Base-by-base conservation (phyloP, 1,284 basidiomycete genomes). In the Lentinula novae-zelandiae region DNA sequence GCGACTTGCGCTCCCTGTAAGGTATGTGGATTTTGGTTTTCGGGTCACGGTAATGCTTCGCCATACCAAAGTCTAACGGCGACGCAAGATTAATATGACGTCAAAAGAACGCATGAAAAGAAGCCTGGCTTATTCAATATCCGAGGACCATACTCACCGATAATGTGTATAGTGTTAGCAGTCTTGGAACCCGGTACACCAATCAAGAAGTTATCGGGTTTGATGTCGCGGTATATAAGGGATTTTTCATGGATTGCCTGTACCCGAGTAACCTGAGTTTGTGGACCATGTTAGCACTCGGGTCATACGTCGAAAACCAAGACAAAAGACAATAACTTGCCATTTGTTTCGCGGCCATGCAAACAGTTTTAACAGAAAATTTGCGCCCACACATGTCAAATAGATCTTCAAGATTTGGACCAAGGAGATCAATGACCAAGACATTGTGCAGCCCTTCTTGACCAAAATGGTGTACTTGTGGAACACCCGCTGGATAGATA, bases 381-480 rank as follows among this genome's bases (percentile, higher is more conserved):
- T 97, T 98, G 67, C 96, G 88, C n/a, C 90, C 88, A 73, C 96
- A 98, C 93, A 98, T 95, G 76, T 98, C 96, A 71, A 98, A 98
- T 40, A 98, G 82, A 71, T 98, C 96, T 75, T 98, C 96, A 48
- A 99, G 80, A 69, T 95, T 96, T 1, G 96, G 96, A 4, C 96
- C 97, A 7, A 99, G 83, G 36, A 99, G 82, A 77, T 99, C 96
- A 66, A 99, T 98, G 70, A 98, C 96, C 60, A 98, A 83, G 61
- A 91, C 94, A 76, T 98, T 99, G 80, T 99, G 96, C 57, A 98
- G 82, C 10, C 96, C 96, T 76, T 99, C 96, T 73, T 97, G 95
- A 56, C 97, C 96, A 73, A 98, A 99, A 81, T 98, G 93, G 78
- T 99, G 95, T 46, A 98, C 96, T 74, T 98, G 96, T 1, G 96